A percentile compares a stretch with the other conserved stretches of the same genome.
Conservation (phyloP, 1,284 basidiomycete genomes). For the Pseudozyma sp. region DNA sequence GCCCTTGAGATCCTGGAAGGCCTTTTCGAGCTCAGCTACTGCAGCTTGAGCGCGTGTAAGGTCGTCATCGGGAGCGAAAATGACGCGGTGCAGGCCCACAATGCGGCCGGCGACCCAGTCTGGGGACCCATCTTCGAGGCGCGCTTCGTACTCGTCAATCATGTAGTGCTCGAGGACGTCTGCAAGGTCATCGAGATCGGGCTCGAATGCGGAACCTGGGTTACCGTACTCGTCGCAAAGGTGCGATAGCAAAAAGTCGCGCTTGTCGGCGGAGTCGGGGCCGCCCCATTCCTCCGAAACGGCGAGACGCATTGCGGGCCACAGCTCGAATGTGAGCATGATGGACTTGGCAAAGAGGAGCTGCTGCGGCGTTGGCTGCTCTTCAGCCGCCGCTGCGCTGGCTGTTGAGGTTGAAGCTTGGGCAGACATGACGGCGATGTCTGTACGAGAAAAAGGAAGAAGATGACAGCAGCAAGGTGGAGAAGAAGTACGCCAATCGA, state of each 20-base stretch:
- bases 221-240: slow-evolving; percentile 62
- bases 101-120: slow-evolving; percentile 59
- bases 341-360: slow-evolving; percentile 64
- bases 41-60: slow-evolving; percentile 36
- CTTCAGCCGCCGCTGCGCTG: slow-evolving; percentile 12
- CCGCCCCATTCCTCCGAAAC: slow-evolving; percentile 66
- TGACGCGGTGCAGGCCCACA: slow-evolving; percentile 47
- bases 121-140: slow-evolving; percentile 62
- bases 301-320: slow-evolving; percentile 66
- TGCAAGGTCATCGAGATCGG: slow-evolving; percentile 63
- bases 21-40: slow-evolving; percentile 53
- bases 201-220: slow-evolving; percentile 39
- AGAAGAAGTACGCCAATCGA: neutral
- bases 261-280: slow-evolving; percentile 59
- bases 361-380: slow-evolving; percentile 53
- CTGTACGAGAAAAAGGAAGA: neutral
- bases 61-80: slow-evolving; percentile 50
- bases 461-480: neutral
- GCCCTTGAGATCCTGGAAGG: slow-evolving; percentile 45
- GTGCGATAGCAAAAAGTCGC: slow-evolving; percentile 61
- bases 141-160: slow-evolving; percentile 63
- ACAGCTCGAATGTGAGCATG: slow-evolving; percentile 60
- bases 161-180: slow-evolving; percentile 63
- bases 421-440: slow-evolving; percentile 18
- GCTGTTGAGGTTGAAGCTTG: slow-evolving; percentile 21